Base-by-base conservation (phyloP, 2,329 filamentous ascomycete genomes). In the Claviceps monticola region DNA sequence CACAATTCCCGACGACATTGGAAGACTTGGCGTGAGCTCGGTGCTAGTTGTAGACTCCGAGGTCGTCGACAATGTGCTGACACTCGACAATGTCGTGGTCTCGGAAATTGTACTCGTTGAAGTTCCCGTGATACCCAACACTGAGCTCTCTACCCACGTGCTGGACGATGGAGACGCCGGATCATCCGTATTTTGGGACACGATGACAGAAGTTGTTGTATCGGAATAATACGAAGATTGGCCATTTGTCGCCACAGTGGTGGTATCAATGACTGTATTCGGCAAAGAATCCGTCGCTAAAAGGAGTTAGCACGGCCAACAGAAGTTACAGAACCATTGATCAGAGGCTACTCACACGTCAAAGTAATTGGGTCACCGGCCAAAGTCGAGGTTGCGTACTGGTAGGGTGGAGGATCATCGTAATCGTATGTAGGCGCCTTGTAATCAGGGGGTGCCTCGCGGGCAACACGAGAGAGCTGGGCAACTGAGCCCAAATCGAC, bases 401-500 rank as follows among this genome's bases (percentile, higher is more conserved):
- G 51, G 44, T 60, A 60, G 6, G 58, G 56, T 49, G 57, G 56
- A 11, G 54, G 54, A 42, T 53, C 51, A 3, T 55, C 54, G 45
- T 58, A 58, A 41, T 41, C 46, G 26, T 56, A 55, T 36, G 45
- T 54, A 23, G 58, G 56, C 26, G 57, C 55, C 9, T 51, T 52
- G 48, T 60, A 55, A n/a, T 54, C 45, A 2, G 46, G 50, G 29
- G 48, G 54, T 17, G 42, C 26, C 36, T 54, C 53, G 42, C 53
- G 47, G 52, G 46, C 46, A 44, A 53, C 37, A 21, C 48, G 19
- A 5, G 39, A 38, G 14, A 49, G n/a, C 17, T 21, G 44, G 5
- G 14, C 42, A 29, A 29, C 11, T 29, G 47, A 13, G 8, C n/a
- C 37, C n/a, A 19, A 14, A 29, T 47, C 29, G 14, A 37, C 45